Evolutionary conservation across 805 yeast genomes (phyloP).

Genomic region (Sugiyamaella qingdaonensis): DNA sequence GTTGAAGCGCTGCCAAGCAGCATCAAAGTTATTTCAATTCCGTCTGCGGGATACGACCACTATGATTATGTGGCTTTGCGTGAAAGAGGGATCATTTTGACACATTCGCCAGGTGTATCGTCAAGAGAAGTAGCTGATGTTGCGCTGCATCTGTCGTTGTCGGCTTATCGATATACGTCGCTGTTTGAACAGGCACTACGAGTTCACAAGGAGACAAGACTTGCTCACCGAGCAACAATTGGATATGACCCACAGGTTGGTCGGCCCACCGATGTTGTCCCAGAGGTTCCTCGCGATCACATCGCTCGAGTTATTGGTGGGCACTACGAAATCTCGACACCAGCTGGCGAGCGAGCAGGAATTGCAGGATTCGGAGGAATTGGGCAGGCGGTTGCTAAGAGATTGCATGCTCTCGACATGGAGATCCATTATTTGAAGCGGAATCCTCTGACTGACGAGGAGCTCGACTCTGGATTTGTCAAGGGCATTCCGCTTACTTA

Average conservation of each 20-base stretch:
- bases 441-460: constrained; percentile 38
- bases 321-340: constrained; percentile 46
- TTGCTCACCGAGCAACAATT: constrained; percentile 37
- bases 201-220: constrained; percentile 41
- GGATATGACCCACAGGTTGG: constrained; percentile 17
- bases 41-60: constrained; percentile 60
- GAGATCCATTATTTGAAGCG: constrained; percentile 59
- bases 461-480: constrained; percentile 22
- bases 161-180: constrained; percentile 55
- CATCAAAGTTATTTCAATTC: constrained; percentile 48
- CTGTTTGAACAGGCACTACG: constrained; percentile 44
- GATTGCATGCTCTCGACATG: constrained; percentile 61
- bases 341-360: constrained; percentile 54
- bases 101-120: constrained; percentile 50
- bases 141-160: constrained; percentile 55
- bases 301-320: constrained; percentile 40
- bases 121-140: constrained; percentile 71
- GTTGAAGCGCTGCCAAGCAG: constrained; percentile 45
- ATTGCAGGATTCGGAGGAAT: constrained; percentile 75
- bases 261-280: not conserved
- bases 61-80: constrained; percentile 43
- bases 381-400: constrained; percentile 59
- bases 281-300: not conserved
- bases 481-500: constrained; percentile 43
- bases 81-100: constrained; percentile 46